phyloP scores from a whole-genome alignment of 768 basidiomycete species.

The Boletus reticulatus region DNA sequence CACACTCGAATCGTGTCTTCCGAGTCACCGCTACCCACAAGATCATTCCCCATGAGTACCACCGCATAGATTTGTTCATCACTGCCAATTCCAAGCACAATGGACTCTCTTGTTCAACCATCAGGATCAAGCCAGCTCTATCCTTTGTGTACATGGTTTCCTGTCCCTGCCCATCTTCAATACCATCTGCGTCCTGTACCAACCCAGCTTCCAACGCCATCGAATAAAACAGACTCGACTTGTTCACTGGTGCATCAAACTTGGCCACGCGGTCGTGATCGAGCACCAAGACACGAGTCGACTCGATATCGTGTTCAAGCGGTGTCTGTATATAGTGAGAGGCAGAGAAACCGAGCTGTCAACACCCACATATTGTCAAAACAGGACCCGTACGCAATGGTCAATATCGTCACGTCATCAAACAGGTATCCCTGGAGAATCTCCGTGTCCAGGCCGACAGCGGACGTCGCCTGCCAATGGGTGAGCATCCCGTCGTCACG shows the following conservation, averaged over 20 bases:
- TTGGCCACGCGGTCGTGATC: conserved; percentile 82
- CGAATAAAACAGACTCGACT: conserved; percentile 56
- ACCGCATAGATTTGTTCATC: too few relatives aligned
- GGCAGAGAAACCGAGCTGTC: neutral
- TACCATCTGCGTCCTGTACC: neutral
- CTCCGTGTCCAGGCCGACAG: conserved; percentile 90
- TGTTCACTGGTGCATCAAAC: conserved; percentile 66
- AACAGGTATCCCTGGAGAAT: conserved; percentile 84
- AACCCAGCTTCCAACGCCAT: conserved; percentile 67
- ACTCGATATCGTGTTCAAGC: conserved; percentile 84
- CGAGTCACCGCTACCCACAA: too few relatives aligned
- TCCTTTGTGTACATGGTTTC: neutral
- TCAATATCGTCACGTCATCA: conserved; percentile 75
- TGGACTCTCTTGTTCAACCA: too few relatives aligned
- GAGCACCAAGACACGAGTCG: conserved; percentile 79
- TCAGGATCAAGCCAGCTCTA: too few relatives aligned
- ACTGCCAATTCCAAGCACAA: too few relatives aligned
- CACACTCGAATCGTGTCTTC: too few relatives aligned
- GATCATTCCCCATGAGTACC: too few relatives aligned
- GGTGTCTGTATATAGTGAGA: conserved; percentile 45
- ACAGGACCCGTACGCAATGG: conserved; percentile 65
- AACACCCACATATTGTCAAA: neutral
- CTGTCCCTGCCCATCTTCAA: neutral
- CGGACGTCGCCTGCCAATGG: conserved; percentile 65
- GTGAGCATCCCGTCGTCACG: neutral